Evolutionary conservation across 2,329 filamentous ascomycete species (phyloP), one percentile per base, ranked within the genome.

Genomic region (Phialocephala sp.): DNA sequence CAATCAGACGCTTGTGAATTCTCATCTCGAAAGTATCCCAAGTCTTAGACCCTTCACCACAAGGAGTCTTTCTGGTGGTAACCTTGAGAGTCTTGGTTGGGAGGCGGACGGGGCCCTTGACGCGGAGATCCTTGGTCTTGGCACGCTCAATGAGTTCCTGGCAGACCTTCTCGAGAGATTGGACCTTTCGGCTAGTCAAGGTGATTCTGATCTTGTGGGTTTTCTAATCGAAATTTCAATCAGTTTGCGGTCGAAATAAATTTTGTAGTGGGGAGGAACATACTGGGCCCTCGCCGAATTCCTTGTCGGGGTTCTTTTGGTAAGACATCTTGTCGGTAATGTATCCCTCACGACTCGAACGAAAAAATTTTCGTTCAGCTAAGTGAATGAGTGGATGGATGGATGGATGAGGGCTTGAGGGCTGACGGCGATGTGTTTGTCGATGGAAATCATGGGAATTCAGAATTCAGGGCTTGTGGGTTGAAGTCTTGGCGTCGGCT

Each of bases 1-100:
- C 94, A 80, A 97, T 97, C 79, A 97, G 87, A 77, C 94, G 91
- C 91, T 97, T 97, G 89, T 97, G 93, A 82, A 97, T 97, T 85
- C 94, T 91, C 93, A 99, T 96, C 91, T 99, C 94, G 84, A 87
- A 99, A 83, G 87, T 90, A 82, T 98, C 95, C 95, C 95, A 99
- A 80, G 95, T 99, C 93, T 99, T 99, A 84, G 91, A 96, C 85
- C 95, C 95, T 89, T 99, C 95, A 91, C 95, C 95, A 85, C 92
- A 95, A 82, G 95, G 95, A 73, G 95, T 98, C 91, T 99, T 99
- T 80, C 95, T 91, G 87, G 95, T 76, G 64, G 74, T 76, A 58
- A 77, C 68, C 88, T 95, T 93, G 79, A 98, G 89, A 81, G 89
- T 92, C 91, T 97, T 97, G 86, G 94, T 97, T 77, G 95, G 93